Evolutionary conservation across 1,139 yeast species (phyloP), one percentile per base, ranked within the genome.

Genomic region (Yamadazyma blattariae): DNA sequence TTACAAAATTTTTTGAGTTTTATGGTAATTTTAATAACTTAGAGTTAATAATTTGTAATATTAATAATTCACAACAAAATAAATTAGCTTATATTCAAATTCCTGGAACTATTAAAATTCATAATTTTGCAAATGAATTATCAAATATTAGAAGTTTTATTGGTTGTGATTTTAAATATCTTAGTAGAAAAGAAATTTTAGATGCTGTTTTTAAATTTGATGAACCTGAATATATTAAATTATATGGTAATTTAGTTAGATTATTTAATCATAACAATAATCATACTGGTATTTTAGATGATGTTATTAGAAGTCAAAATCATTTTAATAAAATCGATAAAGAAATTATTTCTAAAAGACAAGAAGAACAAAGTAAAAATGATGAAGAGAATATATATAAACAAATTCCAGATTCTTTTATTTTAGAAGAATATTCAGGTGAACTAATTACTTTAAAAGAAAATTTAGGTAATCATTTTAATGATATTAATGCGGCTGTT

Each of bases 321-420:
- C 59, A 51, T 3, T 57, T 62, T 34, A 52, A 51, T 6, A 36
- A 43, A 11, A 47, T 59, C 29, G 67, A n/a, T n/a, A n/a, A n/a
- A n/a, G n/a, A n/a, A n/a, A n/a, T n/a, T n/a, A n/a, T n/a, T n/a
- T n/a, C n/a, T n/a, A n/a, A n/a, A n/a, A n/a, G n/a, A n/a, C n/a
- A n/a, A n/a, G n/a, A n/a, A n/a, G n/a, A n/a, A n/a, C n/a, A n/a
- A n/a, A n/a, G n/a, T n/a, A n/a, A n/a, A n/a, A n/a, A n/a, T n/a
- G n/a, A n/a, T n/a, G n/a, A n/a, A n/a, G n/a, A n/a, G n/a, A n/a
- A n/a, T n/a, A n/a, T n/a, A 59, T 67, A 67, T 37, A 54, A 38
- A 18, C 73, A 67, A 38, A 39, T 67, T 7, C 74, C 74, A 1
- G 70, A 64, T 29, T 59, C 57, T 35, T 60, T 67, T 44, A 37